Evolutionary conservation across 2,329 filamentous ascomycete species (phyloP), one percentile per base, ranked within the genome.

Genomic region (Exophiala mesophila): DNA sequence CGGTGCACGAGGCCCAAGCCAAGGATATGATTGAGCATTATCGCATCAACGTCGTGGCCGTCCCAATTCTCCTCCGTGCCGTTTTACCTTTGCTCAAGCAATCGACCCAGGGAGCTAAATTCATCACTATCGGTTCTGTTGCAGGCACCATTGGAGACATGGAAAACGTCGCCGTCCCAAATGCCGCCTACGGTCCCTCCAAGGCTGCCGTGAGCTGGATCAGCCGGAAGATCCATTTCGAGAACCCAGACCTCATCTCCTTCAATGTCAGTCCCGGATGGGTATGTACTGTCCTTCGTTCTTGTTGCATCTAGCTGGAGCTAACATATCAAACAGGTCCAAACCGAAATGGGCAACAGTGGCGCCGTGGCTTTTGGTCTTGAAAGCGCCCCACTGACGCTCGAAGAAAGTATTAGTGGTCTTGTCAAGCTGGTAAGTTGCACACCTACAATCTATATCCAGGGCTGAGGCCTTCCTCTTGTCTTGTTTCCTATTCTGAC

Each of bases 31-130:
- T 41, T 12, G 44, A 56, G 10, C 59, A 66, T 39, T 48, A 62
- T 24, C 47, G 58, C 4, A 54, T 62, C 23, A 67, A 68, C 42
- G 50, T 45, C 5, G 52, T 65, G 16, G 68, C 67, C 2, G 55
- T 66, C 2, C 45, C 74, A 0, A 35, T 54, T 2, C 60, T 75
- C 2, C 74, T 69, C 56, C 69, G 73, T 50, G 71, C 70, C 2
- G 61, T 61, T 4, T 57, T 59, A 7, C 59, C 62, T 2, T 53
- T 76, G 2, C 52, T 76, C 32, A 45, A 57, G 20, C 57, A 57
- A 38, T 48, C 63, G 0, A 16, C 47, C 5, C 34, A 32, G 5
- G 15, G 32, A 8, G 16, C 26, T n/a, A 45, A 39, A 37, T 49
- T 49, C 39, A 30, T 49, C 34, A 36, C 36, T 18, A 46, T 49